Conservation (phyloP, 192 early-diverging fungal species). For the Coemansia sp. region DNA sequence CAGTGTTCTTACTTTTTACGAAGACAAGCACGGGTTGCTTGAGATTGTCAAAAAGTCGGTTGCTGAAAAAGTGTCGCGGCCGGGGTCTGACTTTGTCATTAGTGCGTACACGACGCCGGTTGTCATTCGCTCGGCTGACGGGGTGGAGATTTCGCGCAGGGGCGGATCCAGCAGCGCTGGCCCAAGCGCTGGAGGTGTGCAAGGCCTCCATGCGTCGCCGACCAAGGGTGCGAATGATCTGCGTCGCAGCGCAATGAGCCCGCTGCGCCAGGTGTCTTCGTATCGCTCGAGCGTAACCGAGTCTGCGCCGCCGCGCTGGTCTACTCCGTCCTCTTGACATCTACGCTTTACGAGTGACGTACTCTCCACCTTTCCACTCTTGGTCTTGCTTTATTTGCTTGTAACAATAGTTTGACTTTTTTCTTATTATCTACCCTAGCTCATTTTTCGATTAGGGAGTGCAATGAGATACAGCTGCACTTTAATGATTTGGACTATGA, state of each 20-base stretch:
- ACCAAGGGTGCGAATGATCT: conserved; percentile 34
- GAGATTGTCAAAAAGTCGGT: conserved; percentile 47
- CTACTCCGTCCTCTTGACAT: conserved; percentile 3
- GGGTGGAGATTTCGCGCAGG: conserved; percentile 43
- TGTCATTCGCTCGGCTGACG: conserved; percentile 52
- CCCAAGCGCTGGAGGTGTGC: background rate
- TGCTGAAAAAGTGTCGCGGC: conserved; percentile 42
- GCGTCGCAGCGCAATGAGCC: conserved; percentile 40
- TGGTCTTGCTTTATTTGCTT: conserved; percentile 4
- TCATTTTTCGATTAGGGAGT: too few species aligned
- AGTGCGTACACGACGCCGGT: conserved; percentile 53
- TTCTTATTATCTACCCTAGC: background rate
- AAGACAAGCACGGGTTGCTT: conserved; percentile 55
- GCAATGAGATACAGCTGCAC: too few species aligned
- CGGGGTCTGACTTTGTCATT: conserved; percentile 49
- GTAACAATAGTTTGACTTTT: conserved; percentile 10
- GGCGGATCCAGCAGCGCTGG: conserved; percentile 21
- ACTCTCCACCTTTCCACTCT: background rate
- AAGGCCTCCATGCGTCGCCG: conserved; percentile 36
- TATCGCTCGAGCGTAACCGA: conserved; percentile 7
- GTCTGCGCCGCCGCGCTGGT: conserved; percentile 12
- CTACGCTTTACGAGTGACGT: too few species aligned
- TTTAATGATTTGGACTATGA: too few species aligned
- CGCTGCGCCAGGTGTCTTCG: conserved; percentile 29
- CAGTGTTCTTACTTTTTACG: conserved; percentile 64